These are phyloP conservation scores for Ambrosia artemisiifolia DNA, from an alignment of 129 eudicot species.

Conservation along the genomic window DNA sequence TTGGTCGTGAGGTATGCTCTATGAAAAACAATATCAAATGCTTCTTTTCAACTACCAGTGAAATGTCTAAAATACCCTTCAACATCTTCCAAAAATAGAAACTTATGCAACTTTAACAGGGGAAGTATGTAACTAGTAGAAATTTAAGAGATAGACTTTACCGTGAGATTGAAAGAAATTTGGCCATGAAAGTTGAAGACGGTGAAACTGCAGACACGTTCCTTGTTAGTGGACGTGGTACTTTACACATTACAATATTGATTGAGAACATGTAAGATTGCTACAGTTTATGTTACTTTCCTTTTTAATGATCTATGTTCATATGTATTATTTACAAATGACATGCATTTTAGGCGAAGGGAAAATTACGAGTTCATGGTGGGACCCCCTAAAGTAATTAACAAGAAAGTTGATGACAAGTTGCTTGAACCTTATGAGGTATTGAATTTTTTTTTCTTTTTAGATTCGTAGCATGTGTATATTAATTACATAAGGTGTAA, in stretches of 20 bases:
- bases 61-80: slow-evolving; percentile 10
- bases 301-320: background rate
- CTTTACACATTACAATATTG: slow-evolving; percentile 84
- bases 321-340: background rate
- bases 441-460: background rate
- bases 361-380: slow-evolving; percentile 99
- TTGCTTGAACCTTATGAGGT: slow-evolving; percentile 97
- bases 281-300: background rate
- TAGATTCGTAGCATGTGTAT: background rate
- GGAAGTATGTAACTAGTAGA: slow-evolving; percentile 93
- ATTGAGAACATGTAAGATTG: slow-evolving; percentile 89
- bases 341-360: slow-evolving; percentile 65
- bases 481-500: background rate
- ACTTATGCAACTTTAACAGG: slow-evolving; percentile 37
- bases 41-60: background rate
- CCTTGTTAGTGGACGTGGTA: slow-evolving; percentile 96
- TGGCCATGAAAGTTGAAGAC: slow-evolving; percentile 99
- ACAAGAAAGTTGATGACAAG: slow-evolving; percentile 65
- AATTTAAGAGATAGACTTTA: slow-evolving; percentile 84
- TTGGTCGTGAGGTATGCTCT: slow-evolving; percentile 93
- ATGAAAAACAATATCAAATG: background rate
- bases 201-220: slow-evolving; percentile 97
- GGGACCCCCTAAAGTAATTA: slow-evolving; percentile 98
- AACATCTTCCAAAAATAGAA: slow-evolving; percentile 1
- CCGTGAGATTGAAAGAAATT: slow-evolving; percentile 90